Percentiles rank a stretch among this genome's conserved stretches.
phyloP scores from a whole-genome alignment of 345 rosid genomes.

The Abelmoschus esculentus region DNA sequence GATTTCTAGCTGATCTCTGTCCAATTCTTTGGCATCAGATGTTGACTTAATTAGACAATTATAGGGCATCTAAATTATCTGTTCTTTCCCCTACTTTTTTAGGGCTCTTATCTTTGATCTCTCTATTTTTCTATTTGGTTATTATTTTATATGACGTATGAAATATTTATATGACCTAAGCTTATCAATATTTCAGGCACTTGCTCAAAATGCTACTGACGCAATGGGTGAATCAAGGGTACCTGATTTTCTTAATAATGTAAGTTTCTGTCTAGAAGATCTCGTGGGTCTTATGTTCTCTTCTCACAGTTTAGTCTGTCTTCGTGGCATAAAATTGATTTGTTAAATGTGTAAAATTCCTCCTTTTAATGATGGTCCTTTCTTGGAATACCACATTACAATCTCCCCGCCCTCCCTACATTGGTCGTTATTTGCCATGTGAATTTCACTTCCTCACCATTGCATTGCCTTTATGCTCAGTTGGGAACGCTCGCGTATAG shows the following conservation, averaged over 20 bases:
- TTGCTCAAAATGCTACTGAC: constrained; percentile 49
- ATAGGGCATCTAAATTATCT: background rate
- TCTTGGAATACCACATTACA: background rate
- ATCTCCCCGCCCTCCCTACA: background rate
- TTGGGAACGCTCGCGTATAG: constrained; percentile 59
- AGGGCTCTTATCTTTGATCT: background rate
- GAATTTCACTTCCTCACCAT: background rate
- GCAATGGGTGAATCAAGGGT: constrained; percentile 75
- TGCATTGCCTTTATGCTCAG: constrained; percentile 23
- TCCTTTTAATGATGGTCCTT: background rate
- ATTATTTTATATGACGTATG: background rate
- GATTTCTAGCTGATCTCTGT: background rate
- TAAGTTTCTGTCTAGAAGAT: constrained; percentile 13
- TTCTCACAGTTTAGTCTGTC: background rate
- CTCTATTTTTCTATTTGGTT: background rate
- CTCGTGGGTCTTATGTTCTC: background rate
- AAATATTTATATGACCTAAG: background rate
- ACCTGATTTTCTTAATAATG: constrained; percentile 46
- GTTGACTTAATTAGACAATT: background rate
- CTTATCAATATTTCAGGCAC: constrained; percentile 35
- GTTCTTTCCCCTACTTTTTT: background rate
- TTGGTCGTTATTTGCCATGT: background rate
- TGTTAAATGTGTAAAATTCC: too few relatives aligned
- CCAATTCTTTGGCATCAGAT: background rate
- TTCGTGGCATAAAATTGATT: too few relatives aligned